These are phyloP conservation scores for Trichomonas vaginalis DNA, from an alignment of 208 protist genomes.

Conservation along the genomic window DNA sequence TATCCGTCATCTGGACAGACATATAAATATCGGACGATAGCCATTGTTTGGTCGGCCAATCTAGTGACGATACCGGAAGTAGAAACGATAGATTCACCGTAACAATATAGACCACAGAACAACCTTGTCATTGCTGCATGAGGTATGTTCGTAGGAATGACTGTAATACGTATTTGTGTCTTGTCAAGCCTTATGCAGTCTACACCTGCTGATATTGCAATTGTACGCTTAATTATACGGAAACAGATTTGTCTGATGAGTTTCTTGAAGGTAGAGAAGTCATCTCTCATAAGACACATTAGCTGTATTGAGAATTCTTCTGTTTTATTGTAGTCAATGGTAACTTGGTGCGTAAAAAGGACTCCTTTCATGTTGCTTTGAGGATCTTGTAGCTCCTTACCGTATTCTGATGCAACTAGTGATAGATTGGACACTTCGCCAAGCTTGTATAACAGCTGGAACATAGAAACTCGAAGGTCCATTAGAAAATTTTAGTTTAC, in stretches of 20 bases:
- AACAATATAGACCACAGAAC: neutral
- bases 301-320: neutral
- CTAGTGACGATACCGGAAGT: neutral
- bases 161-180: neutral
- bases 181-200: neutral
- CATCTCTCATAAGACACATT: neutral
- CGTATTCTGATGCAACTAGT: neutral
- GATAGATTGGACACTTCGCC: neutral
- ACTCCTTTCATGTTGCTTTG: neutral
- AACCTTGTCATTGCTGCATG: neutral
- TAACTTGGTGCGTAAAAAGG: neutral
- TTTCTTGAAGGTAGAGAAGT: neutral
- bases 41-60: neutral
- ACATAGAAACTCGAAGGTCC: neutral
- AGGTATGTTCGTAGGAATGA: neutral
- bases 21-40: neutral
- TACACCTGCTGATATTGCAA: neutral
- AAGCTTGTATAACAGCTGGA: neutral
- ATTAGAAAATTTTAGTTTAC: neutral
- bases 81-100: neutral
- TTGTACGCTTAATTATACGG: neutral
- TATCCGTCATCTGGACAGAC: neutral
- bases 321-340: neutral
- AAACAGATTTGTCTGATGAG: neutral
- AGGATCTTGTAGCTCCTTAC: neutral